These are phyloP conservation scores for Solanum dulcamara DNA, from an alignment of 257 asterid species.

Conservation along the genomic window DNA sequence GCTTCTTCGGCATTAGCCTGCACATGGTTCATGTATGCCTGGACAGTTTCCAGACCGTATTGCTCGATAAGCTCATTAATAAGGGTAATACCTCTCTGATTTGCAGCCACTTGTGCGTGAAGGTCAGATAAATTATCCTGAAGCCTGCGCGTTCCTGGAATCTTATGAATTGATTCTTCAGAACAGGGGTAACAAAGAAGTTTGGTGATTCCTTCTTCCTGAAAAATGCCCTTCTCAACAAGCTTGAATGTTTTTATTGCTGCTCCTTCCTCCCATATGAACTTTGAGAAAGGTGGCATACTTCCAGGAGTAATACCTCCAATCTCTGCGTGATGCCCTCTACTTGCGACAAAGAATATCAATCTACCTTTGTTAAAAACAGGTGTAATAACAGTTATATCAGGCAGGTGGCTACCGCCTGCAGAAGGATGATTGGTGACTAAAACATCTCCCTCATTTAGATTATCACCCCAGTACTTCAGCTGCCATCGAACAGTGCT, in stretches of 20 bases:
- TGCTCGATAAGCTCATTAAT: conserved; percentile 91
- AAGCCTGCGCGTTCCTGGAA: conserved; percentile 89
- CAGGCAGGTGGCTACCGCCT: conserved; percentile 97
- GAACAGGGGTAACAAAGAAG: conserved; percentile 58
- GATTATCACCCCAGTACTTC: conserved; percentile 61
- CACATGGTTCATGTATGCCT: conserved; percentile 84
- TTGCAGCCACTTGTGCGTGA: conserved; percentile 95
- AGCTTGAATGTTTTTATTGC: conserved; percentile 97
- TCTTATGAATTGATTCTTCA: conserved; percentile 33
- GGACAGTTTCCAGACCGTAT: conserved; percentile 73
- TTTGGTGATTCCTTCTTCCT: conserved; percentile 75
- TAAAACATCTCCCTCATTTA: conserved; percentile 86
- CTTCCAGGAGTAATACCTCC: conserved; percentile 99
- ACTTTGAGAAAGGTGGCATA: conserved; percentile 97
- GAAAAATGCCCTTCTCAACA: conserved; percentile 70
- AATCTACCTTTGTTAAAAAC: conserved; percentile 59
- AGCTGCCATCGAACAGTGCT: conserved; percentile 96
- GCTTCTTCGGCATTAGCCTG: conserved; percentile 92
- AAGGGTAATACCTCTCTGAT: conserved; percentile 88
- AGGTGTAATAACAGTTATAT: conserved; percentile 89
- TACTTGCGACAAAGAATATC: conserved; percentile 86
- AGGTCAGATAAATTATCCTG: conserved; percentile 93
- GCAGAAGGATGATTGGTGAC: conserved; percentile 93
- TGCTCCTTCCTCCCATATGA: conserved; percentile 96
- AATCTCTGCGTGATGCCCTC: conserved; percentile 98